phyloP scores from a whole-genome alignment of 225 moss, liverwort and hornwort genomes.

The Thuidium tamariscinum region DNA sequence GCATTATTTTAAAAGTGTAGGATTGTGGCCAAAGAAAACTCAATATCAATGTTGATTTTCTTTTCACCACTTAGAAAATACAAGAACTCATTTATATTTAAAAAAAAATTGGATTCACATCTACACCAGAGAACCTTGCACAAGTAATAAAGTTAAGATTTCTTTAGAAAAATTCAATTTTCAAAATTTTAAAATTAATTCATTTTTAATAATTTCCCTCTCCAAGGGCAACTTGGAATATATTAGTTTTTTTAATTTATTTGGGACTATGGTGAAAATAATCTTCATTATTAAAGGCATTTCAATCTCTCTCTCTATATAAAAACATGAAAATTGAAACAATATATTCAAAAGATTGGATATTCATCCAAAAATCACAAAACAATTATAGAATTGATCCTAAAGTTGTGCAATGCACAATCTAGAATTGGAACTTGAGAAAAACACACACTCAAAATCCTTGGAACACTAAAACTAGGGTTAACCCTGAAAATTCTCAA shows the following conservation, averaged over 20 bases:
- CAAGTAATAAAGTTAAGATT: not conserved
- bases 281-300: not conserved
- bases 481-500: no score
- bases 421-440: fast-evolving
- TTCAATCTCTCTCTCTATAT: not conserved
- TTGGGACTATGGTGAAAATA: fast-evolving
- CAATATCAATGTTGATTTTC: fast-evolving
- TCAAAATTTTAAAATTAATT: no score
- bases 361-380: not conserved
- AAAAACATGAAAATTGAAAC: not conserved
- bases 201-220: no score
- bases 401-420: no score
- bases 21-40: fast-evolving
- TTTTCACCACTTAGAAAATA: fast-evolving
- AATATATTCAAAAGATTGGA: not conserved
- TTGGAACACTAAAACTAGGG: no score
- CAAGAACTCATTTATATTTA: not conserved
- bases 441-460: no score
- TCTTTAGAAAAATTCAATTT: not conserved
- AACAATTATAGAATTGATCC: no score
- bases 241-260: not conserved
- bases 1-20: fast-evolving
- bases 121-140: not conserved
- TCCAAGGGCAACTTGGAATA: fast-evolving
- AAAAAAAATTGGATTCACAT: not conserved